Evolutionary conservation across 768 basidiomycete genomes (phyloP), one percentile per base, ranked within the genome.

Genomic region (Krasilnikovozyma curviuscula): DNA sequence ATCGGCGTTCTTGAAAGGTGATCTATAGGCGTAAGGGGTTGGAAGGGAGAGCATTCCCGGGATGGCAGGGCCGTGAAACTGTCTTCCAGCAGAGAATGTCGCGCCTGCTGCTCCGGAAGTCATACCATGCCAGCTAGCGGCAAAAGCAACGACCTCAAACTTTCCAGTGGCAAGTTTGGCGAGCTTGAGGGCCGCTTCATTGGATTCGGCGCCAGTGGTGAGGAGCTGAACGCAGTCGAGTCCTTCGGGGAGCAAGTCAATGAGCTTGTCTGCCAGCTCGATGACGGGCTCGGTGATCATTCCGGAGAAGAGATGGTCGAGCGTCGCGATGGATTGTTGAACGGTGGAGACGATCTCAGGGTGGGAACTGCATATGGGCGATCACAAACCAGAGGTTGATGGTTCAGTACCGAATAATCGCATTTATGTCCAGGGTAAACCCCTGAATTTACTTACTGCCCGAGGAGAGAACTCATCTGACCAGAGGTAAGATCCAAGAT

Each of bases 401-500:
- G n/a, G n/a, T n/a, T n/a, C n/a, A n/a, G n/a, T n/a, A n/a, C n/a
- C n/a, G n/a, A n/a, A n/a, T n/a, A n/a, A n/a, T n/a, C n/a, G n/a
- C n/a, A n/a, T n/a, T n/a, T n/a, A n/a, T n/a, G n/a, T n/a, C n/a
- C n/a, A n/a, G n/a, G n/a, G n/a, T n/a, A n/a, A n/a, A n/a, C n/a
- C n/a, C n/a, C n/a, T n/a, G n/a, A n/a, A n/a, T n/a, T n/a, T n/a
- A n/a, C n/a, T n/a, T n/a, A n/a, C 43, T 60, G 59, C 2, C 59
- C 59, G 13, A 60, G 53, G 31, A 60, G 27, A 21, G 54, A 54
- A 7, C 50, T 52, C 59, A 60, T 60, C 44, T 60, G 59, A 5
- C 59, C 59, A 41, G 40, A 45, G 16, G 59, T 60, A 30, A 55
- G 58, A 43, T 60, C 59, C 27, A 60, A 40, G 40, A 60, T 60